Evolutionary conservation across 768 basidiomycete species (phyloP).

Genomic region (Mycena galopus): DNA sequence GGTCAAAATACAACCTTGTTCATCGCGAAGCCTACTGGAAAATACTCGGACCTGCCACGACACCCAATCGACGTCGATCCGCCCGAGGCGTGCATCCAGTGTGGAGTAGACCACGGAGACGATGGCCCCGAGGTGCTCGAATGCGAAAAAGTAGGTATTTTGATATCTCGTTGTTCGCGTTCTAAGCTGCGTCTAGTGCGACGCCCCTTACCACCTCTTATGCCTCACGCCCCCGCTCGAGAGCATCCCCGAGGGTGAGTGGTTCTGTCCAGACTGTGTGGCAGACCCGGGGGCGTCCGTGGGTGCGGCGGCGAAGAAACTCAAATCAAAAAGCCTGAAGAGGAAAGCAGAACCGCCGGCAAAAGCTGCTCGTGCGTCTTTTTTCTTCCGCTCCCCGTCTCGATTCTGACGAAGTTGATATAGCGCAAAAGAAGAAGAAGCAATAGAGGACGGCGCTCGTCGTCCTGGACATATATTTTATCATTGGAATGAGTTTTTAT

Average conservation of each 20-base stretch:
- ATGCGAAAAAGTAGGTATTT: conserved; percentile 83
- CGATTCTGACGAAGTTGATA: neutral
- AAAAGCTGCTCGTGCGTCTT: conserved; percentile 17
- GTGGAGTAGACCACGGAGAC: conserved; percentile 77
- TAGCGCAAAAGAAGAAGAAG: conserved; percentile 34
- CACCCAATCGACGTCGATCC: conserved; percentile 82
- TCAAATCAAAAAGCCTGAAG: conserved; percentile 38
- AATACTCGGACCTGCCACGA: conserved; percentile 82
- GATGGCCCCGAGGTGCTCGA: conserved; percentile 79
- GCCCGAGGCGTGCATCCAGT: conserved; percentile 78
- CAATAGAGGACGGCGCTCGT: conserved; percentile 20
- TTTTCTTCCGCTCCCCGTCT: neutral
- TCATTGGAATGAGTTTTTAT: neutral
- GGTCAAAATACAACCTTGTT: conserved; percentile 91
- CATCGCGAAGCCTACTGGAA: conserved; percentile 81
- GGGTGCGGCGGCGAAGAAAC: conserved; percentile 50
- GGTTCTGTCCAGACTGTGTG: conserved; percentile 88
- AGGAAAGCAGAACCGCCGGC: conserved; percentile 31
- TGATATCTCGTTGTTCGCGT: neutral
- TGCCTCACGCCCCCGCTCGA: conserved; percentile 86
- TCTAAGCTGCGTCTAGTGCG: conserved; percentile 71
- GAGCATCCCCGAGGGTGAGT: conserved; percentile 88
- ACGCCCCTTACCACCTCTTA: conserved; percentile 86
- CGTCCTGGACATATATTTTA: conserved; percentile 24
- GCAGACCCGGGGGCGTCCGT: conserved; percentile 70